A percentile compares a stretch with the other conserved stretches of the same genome.
These are phyloP conservation scores for Tetramitus jugosus DNA, from an alignment of 208 protist species.

Conservation along the genomic window DNA sequence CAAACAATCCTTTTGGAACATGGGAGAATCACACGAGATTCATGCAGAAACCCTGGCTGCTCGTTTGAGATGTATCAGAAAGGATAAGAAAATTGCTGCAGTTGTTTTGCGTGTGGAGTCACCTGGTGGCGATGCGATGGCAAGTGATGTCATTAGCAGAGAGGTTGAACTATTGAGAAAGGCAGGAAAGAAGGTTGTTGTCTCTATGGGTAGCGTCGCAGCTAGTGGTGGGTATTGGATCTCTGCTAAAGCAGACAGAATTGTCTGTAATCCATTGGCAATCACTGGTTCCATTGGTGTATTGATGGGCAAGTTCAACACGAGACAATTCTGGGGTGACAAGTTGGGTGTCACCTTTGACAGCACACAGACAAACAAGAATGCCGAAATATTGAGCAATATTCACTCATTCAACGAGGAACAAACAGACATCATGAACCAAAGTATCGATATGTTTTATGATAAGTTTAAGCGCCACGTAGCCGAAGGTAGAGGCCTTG, in stretches of 20 bases:
- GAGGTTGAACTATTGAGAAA: neutral
- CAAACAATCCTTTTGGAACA: neutral
- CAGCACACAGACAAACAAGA: neutral
- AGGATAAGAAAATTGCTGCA: neutral
- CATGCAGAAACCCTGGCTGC: neutral
- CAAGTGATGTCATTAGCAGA: neutral
- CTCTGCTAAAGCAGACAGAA: neutral
- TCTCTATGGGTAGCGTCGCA: neutral
- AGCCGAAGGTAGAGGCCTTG: too few species aligned
- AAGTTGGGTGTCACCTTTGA: slow-evolving; percentile 5
- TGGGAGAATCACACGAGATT: neutral
- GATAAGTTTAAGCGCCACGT: neutral
- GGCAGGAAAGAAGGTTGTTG: neutral
- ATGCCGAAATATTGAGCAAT: neutral
- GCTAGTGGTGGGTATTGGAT: slow-evolving; percentile 22
- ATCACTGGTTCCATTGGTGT: slow-evolving; percentile 24
- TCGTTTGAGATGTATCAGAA: too few species aligned
- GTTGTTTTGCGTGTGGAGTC: neutral
- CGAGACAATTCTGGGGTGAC: neutral
- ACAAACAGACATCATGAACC: neutral
- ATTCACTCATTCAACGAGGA: neutral
- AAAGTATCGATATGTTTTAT: neutral
- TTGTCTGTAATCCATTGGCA: neutral
- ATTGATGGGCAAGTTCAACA: neutral
- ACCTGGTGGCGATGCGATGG: neutral